These are phyloP conservation scores for Peterozyma xylosa DNA, from an alignment of 805 yeast genomes.

Conservation along the genomic window DNA sequence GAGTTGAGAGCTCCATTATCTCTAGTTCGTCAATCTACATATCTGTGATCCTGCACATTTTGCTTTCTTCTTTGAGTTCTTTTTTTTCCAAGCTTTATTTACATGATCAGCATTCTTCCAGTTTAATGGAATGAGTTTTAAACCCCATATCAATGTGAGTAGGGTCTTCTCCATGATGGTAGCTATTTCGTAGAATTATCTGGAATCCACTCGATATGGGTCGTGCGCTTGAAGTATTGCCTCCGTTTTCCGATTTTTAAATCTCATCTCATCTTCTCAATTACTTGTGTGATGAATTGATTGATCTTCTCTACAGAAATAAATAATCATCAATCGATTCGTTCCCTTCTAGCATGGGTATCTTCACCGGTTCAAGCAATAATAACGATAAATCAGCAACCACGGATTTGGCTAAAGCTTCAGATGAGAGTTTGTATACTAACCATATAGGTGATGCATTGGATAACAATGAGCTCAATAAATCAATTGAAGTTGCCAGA, in stretches of 20 bases:
- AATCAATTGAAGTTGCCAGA: not conserved
- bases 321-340: not conserved
- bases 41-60: too few species aligned
- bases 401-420: too few species aligned
- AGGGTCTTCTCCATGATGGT: too few species aligned
- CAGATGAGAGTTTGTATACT: not conserved
- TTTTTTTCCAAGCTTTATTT: not conserved
- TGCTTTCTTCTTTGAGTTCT: too few species aligned
- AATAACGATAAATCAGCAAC: too few species aligned
- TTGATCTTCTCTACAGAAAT: not conserved
- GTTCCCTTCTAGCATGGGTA: not conserved
- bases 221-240: too few species aligned
- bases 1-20: too few species aligned
- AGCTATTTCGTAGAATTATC: too few species aligned
- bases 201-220: too few species aligned
- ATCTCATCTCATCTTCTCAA: not conserved
- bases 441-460: not conserved
- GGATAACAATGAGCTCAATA: not conserved
- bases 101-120: not conserved
- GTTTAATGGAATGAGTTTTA: not conserved
- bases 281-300: not conserved
- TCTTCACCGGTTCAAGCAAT: conserved; percentile 1
- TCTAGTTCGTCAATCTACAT: too few species aligned
- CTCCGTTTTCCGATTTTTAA: too few species aligned
- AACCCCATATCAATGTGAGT: too few species aligned